Evolutionary conservation across 495 filamentous ascomycete genomes (phyloP).

Genomic region (Penicillium samsonianum): DNA sequence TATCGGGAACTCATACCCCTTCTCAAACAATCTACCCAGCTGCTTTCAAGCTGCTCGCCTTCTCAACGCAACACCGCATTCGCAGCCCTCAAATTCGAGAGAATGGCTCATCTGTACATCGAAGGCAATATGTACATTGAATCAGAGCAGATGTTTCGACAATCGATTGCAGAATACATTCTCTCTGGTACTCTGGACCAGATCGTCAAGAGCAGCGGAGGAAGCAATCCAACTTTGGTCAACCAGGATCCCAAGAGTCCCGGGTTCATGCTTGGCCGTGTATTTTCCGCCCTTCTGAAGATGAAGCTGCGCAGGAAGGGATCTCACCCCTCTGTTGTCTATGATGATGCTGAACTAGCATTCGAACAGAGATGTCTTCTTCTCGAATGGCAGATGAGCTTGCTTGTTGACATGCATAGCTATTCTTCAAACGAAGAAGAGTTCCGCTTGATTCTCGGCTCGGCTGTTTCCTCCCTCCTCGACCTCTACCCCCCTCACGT

Average conservation of each 20-base stretch:
- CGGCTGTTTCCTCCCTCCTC: constrained; percentile 40
- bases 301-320: constrained; percentile 40
- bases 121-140: constrained; percentile 37
- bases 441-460: constrained; percentile 35
- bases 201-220: constrained; percentile 32
- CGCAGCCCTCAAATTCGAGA: constrained; percentile 56
- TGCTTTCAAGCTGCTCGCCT: constrained; percentile 41
- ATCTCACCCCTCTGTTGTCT: constrained; percentile 31
- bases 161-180: constrained; percentile 51
- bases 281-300: constrained; percentile 49
- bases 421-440: constrained; percentile 32
- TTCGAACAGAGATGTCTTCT: constrained; percentile 45
- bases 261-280: constrained; percentile 49
- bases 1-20: constrained; percentile 41
- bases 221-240: constrained; percentile 24
- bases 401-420: constrained; percentile 37
- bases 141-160: constrained; percentile 42
- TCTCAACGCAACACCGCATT: constrained; percentile 49
- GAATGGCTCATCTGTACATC: constrained; percentile 49
- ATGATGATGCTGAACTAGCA: constrained; percentile 44
- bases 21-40: constrained; percentile 51
- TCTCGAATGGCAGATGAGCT: constrained; percentile 58
- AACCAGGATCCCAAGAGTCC: constrained; percentile 40
- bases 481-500: constrained; percentile 37
- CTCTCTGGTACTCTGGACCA: constrained; percentile 42